These are phyloP conservation scores for Ormosia semicastrata DNA, from an alignment of 306 rosid genomes.

Conservation along the genomic window DNA sequence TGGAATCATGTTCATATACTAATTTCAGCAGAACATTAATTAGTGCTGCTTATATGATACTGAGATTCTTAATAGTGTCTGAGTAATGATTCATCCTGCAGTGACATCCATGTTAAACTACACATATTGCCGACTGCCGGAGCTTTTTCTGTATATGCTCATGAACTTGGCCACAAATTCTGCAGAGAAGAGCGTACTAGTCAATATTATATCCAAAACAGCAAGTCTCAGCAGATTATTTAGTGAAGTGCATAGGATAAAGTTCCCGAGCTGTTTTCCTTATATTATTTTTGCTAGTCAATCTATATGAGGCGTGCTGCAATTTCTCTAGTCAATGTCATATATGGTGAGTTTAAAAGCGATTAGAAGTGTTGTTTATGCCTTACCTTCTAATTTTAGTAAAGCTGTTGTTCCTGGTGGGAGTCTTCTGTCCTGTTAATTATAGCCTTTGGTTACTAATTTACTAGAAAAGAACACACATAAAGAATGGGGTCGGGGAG, in stretches of 20 bases:
- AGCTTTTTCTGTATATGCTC: slow-evolving; percentile 71
- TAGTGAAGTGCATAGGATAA: neutral
- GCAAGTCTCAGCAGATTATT: neutral
- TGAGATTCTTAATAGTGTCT: neutral
- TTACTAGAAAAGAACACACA: neutral
- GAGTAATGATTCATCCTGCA: neutral
- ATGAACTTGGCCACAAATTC: slow-evolving; percentile 92
- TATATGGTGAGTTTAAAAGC: neutral
- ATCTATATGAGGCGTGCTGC: neutral
- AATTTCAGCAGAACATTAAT: neutral
- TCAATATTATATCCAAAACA: slow-evolving; percentile 1
- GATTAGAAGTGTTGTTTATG: neutral
- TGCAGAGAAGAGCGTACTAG: slow-evolving; percentile 35
- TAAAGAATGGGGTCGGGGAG: neutral
- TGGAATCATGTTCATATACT: neutral
- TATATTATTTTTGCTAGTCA: neutral
- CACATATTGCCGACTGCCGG: slow-evolving; percentile 35
- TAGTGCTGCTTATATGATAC: neutral
- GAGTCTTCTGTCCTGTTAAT: slow-evolving; percentile 67
- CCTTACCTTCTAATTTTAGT: slow-evolving; percentile 80
- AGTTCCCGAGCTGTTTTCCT: neutral
- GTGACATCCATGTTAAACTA: slow-evolving; percentile 34
- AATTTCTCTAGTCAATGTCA: neutral
- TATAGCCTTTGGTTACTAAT: slow-evolving; percentile 17
- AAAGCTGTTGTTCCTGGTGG: slow-evolving; percentile 81